A percentile compares a stretch with the other conserved stretches of the same genome.
These are phyloP conservation scores for Aspergillus sp. DNA, from an alignment of 2,329 filamentous ascomycete genomes.

Conservation along the genomic window DNA sequence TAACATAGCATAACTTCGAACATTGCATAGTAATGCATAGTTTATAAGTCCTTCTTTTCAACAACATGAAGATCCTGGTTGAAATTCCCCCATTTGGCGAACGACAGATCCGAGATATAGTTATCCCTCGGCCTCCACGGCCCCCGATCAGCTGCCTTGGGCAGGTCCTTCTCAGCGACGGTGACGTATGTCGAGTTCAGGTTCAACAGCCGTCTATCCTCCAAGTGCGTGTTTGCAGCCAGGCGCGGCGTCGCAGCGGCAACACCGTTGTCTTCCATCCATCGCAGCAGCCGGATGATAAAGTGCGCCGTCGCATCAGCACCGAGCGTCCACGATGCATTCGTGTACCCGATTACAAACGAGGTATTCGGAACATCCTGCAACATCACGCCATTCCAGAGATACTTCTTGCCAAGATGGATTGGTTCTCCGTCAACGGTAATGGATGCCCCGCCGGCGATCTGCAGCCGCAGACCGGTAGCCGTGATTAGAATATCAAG, in stretches of 20 bases:
- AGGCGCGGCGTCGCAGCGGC: conserved; percentile 24
- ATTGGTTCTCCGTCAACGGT: conserved; percentile 33
- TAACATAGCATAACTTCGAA: neutral
- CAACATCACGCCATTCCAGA: conserved; percentile 40
- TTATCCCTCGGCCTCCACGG: conserved; percentile 36
- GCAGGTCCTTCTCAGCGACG: conserved; percentile 26
- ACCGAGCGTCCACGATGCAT: conserved; percentile 41
- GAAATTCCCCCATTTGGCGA: conserved; percentile 31
- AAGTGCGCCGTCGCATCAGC: conserved; percentile 38
- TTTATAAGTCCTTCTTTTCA: neutral
- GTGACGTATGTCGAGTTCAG: conserved; percentile 37
- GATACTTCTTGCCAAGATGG: conserved; percentile 27
- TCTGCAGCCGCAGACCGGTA: conserved; percentile 37
- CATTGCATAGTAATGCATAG: neutral
- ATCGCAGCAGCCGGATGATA: conserved; percentile 30
- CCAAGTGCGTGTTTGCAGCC: conserved; percentile 12
- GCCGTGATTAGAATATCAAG: conserved; percentile 41
- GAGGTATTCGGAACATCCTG: conserved; percentile 40
- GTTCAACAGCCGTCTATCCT: conserved; percentile 27
- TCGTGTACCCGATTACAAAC: conserved; percentile 39
- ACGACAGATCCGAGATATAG: conserved; percentile 34
- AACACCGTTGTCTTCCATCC: conserved; percentile 21
- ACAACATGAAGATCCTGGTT: conserved; percentile 25
- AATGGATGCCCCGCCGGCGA: conserved; percentile 32
- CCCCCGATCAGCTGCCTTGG: conserved; percentile 32